Evolutionary conservation across 305 asterid genomes (phyloP).

Genomic region (Fraxinus angustifolia): DNA sequence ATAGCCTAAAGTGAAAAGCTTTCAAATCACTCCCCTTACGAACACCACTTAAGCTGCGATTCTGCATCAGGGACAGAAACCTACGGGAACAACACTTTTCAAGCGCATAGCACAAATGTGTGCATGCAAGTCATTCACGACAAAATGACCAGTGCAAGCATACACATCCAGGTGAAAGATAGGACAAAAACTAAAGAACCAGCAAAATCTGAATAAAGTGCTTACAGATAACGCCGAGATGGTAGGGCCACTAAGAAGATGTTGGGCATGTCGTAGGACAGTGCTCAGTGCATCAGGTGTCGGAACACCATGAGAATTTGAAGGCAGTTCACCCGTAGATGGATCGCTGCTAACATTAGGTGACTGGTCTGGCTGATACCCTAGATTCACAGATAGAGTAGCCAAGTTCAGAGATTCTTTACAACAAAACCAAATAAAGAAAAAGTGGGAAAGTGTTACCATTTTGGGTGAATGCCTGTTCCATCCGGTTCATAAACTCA

Average conservation of each 20-base stretch:
- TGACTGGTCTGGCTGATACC: slow-evolving; percentile 46
- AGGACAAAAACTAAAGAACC: not conserved
- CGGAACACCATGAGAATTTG: slow-evolving; percentile 53
- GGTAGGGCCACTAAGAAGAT: slow-evolving; percentile 59
- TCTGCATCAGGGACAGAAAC: not conserved
- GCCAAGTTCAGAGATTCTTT: slow-evolving; percentile 17
- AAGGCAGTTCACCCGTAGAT: slow-evolving; percentile 48
- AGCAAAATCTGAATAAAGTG: slow-evolving; percentile 8
- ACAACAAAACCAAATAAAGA: slow-evolving; percentile 8
- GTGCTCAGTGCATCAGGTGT: slow-evolving; percentile 61
- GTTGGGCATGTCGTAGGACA: slow-evolving; percentile 57
- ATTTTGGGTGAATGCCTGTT: slow-evolving; percentile 51
- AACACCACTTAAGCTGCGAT: not conserved
- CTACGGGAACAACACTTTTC: not conserved
- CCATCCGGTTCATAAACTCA: slow-evolving; percentile 76
- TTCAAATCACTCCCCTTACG: not conserved
- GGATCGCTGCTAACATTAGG: slow-evolving; percentile 28
- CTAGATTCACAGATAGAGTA: slow-evolving; percentile 26
- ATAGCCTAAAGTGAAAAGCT: not conserved
- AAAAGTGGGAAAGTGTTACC: slow-evolving; percentile 36
- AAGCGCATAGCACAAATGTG: not conserved
- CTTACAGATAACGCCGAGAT: slow-evolving; percentile 76
- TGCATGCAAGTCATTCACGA: not conserved
- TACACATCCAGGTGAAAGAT: not conserved
- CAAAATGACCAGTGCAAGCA: not conserved